A percentile compares a stretch with the other conserved stretches of the same genome.
These are phyloP conservation scores for Exophiala calicioides DNA, from an alignment of 2,329 filamentous ascomycete genomes.

Conservation along the genomic window DNA sequence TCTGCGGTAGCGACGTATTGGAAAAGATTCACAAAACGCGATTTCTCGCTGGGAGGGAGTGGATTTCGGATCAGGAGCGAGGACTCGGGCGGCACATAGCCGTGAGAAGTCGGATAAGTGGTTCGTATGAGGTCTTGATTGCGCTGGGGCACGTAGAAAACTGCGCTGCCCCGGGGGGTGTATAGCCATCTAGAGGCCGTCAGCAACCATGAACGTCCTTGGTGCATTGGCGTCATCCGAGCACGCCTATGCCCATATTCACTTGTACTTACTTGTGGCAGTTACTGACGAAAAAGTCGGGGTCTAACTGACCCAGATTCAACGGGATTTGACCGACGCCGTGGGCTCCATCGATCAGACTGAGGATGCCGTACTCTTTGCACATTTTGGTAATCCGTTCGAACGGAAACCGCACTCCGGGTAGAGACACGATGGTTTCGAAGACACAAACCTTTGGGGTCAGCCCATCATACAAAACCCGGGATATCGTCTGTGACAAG, in stretches of 20 bases:
- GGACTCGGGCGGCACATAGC: constrained; percentile 58
- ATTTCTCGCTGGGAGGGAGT: constrained; percentile 44
- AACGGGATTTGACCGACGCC: constrained; percentile 76
- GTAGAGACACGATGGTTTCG: constrained; percentile 76
- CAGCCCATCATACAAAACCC: constrained; percentile 58
- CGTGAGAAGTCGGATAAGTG: constrained; percentile 77
- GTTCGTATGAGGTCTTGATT: constrained; percentile 76
- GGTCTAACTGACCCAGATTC: constrained; percentile 65
- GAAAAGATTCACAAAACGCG: constrained; percentile 68
- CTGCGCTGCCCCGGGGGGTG: constrained; percentile 74
- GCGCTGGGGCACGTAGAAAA: constrained; percentile 74
- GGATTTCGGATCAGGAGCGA: constrained; percentile 13
- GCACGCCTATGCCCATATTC: neutral
- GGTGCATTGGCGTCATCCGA: neutral
- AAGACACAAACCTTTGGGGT: constrained; percentile 70
- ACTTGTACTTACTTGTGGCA: constrained; percentile 65
- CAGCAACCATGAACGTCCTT: constrained; percentile 1
- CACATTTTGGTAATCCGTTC: constrained; percentile 66
- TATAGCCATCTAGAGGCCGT: constrained; percentile 65
- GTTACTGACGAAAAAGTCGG: constrained; percentile 86
- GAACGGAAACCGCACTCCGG: constrained; percentile 79
- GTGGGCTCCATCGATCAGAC: constrained; percentile 81
- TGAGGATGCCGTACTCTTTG: constrained; percentile 66
- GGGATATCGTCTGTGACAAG: constrained; percentile 62
- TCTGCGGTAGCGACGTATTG: constrained; percentile 77